Evolutionary conservation across 306 rosid genomes (phyloP), one percentile per base, ranked within the genome.

Genomic region (Adenanthera pavonina): DNA sequence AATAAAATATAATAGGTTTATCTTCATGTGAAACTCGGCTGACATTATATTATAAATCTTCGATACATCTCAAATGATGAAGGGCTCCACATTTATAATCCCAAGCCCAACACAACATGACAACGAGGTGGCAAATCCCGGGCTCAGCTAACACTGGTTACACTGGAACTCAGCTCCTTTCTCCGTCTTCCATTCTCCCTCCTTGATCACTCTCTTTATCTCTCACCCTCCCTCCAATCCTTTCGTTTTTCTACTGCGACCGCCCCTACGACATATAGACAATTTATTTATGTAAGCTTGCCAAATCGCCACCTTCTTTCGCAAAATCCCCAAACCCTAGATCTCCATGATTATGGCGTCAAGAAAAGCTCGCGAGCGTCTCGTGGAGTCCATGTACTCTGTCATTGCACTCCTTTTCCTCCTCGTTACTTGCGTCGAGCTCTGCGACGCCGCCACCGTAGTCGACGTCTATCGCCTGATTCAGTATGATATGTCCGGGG

Each of bases 391-490:
- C 1, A 6, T 89, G 10, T 91, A 88, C 84, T 92, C 99, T 0
- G 89, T 92, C 69, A 80, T 96, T 78, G 98, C 97, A 5, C 89
- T 93, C 15, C 84, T 92, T 48, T 85, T 92, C 88, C 70, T 96
- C 46, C 89, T 96, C 56, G 85, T 96, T 34, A 94, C 97, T 46
- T 93, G 97, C 84, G 97, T 90, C 51, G 99, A 94, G 88, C 91
- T 96, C 79, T 91, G 99, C 59, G 97, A 94, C 88, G 98, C 92
- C 78, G 99, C 98, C 83, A 89, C 98, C 11, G 98, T 92, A 52
- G 99, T 96, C 70, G 99, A 96, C 36, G 98, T 96, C 46, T 96
- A 93, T 84, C 94, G 98, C 1, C 88, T 95, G 65, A 95, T 95
- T 79, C 99, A 95, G 76, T 95, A 95, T 80, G 99, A 95, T 75